phyloP scores from a whole-genome alignment of 2,329 filamentous ascomycete species.

The Emmonsiellopsis sp. region DNA sequence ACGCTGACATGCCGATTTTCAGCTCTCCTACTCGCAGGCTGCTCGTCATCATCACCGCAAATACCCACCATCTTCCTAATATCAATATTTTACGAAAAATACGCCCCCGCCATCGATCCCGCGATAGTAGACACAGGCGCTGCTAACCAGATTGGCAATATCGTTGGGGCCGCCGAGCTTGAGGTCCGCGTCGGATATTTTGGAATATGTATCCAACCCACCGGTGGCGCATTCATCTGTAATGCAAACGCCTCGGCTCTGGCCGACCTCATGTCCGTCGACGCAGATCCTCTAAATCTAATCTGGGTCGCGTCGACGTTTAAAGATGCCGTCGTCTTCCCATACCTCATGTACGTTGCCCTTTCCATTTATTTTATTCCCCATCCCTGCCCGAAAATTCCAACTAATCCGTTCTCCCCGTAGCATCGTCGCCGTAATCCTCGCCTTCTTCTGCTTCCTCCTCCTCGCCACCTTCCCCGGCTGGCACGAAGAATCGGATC shows the following conservation, averaged over 20 bases:
- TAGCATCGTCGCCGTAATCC: constrained; percentile 93
- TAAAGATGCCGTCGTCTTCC: constrained; percentile 97
- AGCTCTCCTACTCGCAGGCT: constrained; percentile 90
- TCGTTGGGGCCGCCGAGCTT: constrained; percentile 72
- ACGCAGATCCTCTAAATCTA: constrained; percentile 91
- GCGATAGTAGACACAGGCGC: constrained; percentile 87
- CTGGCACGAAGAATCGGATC: constrained; percentile 88
- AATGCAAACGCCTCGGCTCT: constrained; percentile 93
- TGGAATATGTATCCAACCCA: constrained; percentile 89
- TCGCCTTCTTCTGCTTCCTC: constrained; percentile 91
- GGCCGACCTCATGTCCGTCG: constrained; percentile 76
- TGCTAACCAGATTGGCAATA: constrained; percentile 75
- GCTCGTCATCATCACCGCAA: constrained; percentile 88
- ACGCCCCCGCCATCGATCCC: constrained; percentile 70
- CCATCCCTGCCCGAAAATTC: constrained; percentile 8
- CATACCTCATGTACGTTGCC: constrained; percentile 75
- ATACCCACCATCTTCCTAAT: constrained; percentile 96
- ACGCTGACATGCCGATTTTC: constrained; percentile 3
- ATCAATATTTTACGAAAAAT: constrained; percentile 90
- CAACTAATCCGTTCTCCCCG: constrained; percentile 5
- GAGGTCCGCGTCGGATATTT: constrained; percentile 96
- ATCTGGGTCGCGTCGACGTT: constrained; percentile 97
- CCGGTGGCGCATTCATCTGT: constrained; percentile 86
- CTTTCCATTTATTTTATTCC: neutral
- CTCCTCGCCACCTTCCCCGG: constrained; percentile 93